Evolutionary conservation across 164 flowering plant genomes (phyloP).

Genomic region (Annona squamosa): DNA sequence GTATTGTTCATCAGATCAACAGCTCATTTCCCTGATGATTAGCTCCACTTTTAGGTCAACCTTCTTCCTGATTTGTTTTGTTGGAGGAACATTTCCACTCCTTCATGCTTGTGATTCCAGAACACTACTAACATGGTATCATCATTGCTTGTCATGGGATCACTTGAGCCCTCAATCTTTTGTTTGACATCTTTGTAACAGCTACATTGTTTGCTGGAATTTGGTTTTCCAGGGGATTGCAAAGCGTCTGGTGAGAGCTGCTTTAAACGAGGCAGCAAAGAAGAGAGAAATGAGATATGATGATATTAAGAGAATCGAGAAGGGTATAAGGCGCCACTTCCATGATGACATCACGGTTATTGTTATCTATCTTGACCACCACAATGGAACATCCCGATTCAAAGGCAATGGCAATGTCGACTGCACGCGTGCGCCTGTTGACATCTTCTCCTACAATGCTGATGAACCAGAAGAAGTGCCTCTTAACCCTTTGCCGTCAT

Average conservation of each 20-base stretch:
- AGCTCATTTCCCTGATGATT: too few species aligned
- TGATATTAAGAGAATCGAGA: slow-evolving; percentile 37
- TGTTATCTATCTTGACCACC: slow-evolving; percentile 37
- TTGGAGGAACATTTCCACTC: too few species aligned
- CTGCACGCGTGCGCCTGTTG: slow-evolving; percentile 24
- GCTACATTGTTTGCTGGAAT: too few species aligned
- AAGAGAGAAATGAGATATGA: slow-evolving; percentile 45
- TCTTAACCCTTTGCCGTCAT: neutral
- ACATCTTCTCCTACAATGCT: slow-evolving; percentile 24
- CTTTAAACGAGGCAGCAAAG: slow-evolving; percentile 37
- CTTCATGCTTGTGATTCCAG: too few species aligned
- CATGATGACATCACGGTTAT: slow-evolving; percentile 47
- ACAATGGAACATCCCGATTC: slow-evolving; percentile 13
- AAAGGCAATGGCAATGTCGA: slow-evolving; percentile 12
- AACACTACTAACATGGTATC: too few species aligned
- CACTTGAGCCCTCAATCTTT: too few species aligned
- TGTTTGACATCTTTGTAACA: too few species aligned
- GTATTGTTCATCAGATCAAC: too few species aligned
- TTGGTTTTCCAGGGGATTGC: slow-evolving; percentile 43
- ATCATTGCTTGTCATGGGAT: too few species aligned
- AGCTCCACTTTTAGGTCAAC: too few species aligned
- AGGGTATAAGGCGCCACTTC: slow-evolving; percentile 39
- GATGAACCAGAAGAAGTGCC: slow-evolving; percentile 14
- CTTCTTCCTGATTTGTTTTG: too few species aligned
- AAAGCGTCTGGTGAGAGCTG: slow-evolving; percentile 37